Conservation (phyloP, 1,284 basidiomycete genomes). For the Ganoderma meredithae region DNA sequence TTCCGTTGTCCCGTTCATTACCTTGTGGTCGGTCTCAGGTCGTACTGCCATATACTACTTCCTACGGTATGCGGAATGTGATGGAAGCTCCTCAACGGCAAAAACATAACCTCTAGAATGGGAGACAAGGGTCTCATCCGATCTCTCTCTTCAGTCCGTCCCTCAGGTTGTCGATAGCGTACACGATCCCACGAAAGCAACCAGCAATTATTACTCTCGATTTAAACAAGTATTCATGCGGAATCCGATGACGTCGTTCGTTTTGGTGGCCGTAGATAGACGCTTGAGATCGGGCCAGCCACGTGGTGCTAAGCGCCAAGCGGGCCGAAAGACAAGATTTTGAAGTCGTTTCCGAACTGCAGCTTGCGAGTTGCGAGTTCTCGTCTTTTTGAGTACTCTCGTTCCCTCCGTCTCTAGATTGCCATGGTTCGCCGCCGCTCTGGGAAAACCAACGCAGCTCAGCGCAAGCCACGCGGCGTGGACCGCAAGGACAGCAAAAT, state of each 20-base stretch:
- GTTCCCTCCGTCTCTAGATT: background rate
- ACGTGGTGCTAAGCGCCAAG: background rate
- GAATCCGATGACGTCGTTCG: background rate
- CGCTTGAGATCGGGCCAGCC: background rate
- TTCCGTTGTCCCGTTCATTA: too few species aligned
- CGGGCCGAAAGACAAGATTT: background rate
- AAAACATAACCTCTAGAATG: too few species aligned
- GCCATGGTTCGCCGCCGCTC: conserved; percentile 44
- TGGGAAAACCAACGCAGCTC: conserved; percentile 35
- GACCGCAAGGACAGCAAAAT: conserved; percentile 59
- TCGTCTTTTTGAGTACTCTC: background rate
- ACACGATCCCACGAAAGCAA: too few species aligned
- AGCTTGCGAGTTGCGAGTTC: too few species aligned
- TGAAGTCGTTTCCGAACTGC: background rate
- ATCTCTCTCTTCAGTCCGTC: too few species aligned
- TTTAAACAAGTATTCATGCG: background rate
- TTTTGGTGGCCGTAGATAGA: background rate
- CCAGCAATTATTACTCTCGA: too few species aligned
- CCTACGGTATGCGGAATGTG: too few species aligned
- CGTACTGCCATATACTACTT: too few species aligned
- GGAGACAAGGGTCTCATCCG: too few species aligned
- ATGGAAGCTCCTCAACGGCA: too few species aligned
- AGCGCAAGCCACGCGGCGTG: conserved; percentile 52
- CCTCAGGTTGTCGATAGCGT: too few species aligned
- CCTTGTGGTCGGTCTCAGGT: too few species aligned